These are phyloP conservation scores for Escovopsis sp. DNA, from an alignment of 2,329 filamentous ascomycete genomes.

Conservation along the genomic window DNA sequence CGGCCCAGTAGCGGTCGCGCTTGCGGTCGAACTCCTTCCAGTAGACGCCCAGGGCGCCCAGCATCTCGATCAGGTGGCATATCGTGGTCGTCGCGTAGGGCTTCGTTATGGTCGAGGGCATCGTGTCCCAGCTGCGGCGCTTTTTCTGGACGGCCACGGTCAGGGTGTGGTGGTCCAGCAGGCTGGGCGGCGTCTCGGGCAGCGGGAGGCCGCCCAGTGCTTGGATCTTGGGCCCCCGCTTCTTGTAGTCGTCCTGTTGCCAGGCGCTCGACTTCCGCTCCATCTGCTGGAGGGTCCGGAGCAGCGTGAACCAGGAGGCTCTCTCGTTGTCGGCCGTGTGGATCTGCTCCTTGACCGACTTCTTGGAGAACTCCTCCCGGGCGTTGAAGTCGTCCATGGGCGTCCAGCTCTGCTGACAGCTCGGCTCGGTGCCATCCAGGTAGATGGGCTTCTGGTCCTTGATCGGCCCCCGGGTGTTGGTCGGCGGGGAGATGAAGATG, in stretches of 20 bases:
- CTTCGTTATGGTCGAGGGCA: constrained; percentile 30
- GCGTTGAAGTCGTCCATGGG: constrained; percentile 15
- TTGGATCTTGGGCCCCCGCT: constrained; percentile 8
- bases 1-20: constrained; percentile 34
- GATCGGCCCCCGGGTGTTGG: constrained; percentile 24
- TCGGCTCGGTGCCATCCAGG: constrained; percentile 23
- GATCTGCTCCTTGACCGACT: constrained; percentile 19
- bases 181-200: constrained; percentile 11
- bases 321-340: constrained; percentile 41
- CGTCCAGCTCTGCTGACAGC: constrained; percentile 19
- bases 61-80: constrained; percentile 38
- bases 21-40: constrained; percentile 43
- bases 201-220: constrained; percentile 8
- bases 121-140: constrained; percentile 34
- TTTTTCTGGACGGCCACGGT: constrained; percentile 31
- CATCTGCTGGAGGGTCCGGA: constrained; percentile 34
- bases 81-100: constrained; percentile 40
- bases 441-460: constrained; percentile 17
- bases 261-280: constrained; percentile 32
- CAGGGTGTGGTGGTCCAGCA: constrained; percentile 22
- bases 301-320: constrained; percentile 37
- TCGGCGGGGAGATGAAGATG: constrained; percentile 31
- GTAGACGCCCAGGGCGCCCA: constrained; percentile 38
- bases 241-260: constrained; percentile 22
- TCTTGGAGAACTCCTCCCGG: constrained; percentile 11